These are phyloP conservation scores for Pleurotus sapidus DNA, from an alignment of 768 basidiomycete species.

Conservation along the genomic window DNA sequence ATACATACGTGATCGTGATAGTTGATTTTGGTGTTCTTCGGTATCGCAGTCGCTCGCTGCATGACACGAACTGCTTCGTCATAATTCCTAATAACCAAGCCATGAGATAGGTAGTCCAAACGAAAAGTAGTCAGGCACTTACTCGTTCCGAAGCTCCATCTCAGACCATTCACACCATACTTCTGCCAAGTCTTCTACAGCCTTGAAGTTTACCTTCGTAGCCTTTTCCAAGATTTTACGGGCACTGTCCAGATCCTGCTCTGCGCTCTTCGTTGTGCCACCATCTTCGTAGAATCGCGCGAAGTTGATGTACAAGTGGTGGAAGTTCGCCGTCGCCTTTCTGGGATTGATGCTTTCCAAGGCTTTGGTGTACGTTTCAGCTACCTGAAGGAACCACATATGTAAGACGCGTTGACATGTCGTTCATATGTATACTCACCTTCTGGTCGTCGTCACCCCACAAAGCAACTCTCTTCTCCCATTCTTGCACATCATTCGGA, in stretches of 20 bases:
- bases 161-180: constrained; percentile 99
- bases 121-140: constrained; percentile 26
- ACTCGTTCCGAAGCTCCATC: constrained; percentile 96
- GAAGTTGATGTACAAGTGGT: constrained; percentile 91
- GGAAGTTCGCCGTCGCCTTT: constrained; percentile 87
- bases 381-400: constrained; percentile 52
- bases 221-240: constrained; percentile 94
- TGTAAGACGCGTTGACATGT: not conserved
- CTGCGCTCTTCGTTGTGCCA: constrained; percentile 75
- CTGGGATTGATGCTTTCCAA: constrained; percentile 85
- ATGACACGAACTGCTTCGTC: constrained; percentile 94
- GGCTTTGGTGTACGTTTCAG: constrained; percentile 89
- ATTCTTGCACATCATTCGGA: constrained; percentile 97
- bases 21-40: constrained; percentile 86
- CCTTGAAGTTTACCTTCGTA: constrained; percentile 86
- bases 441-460: constrained; percentile 94
- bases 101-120: constrained; percentile 9
- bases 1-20: constrained; percentile 92
- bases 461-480: constrained; percentile 95
- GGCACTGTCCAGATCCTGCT: constrained; percentile 79
- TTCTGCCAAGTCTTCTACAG: constrained; percentile 97
- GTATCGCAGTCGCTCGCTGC: constrained; percentile 92
- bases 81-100: constrained; percentile 66
- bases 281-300: constrained; percentile 98
- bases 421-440: constrained; percentile 36